These are phyloP conservation scores for Cicer bijugum DNA, from an alignment of 306 rosid species.

Conservation along the genomic window DNA sequence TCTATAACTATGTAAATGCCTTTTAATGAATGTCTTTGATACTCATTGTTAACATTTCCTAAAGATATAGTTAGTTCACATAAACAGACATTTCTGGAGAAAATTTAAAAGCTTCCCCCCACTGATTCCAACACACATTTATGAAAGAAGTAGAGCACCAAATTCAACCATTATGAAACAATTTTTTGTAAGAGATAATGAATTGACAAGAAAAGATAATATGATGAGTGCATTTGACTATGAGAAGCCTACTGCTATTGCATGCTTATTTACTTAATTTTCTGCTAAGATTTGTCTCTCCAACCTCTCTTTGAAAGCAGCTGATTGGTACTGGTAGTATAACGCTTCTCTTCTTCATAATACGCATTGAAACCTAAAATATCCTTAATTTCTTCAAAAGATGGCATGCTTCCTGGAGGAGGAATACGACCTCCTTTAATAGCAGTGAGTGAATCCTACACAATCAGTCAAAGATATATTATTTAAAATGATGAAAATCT, in stretches of 20 bases:
- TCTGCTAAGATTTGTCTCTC: constrained; percentile 39
- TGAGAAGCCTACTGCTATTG: constrained; percentile 36
- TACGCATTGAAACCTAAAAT: constrained; percentile 83
- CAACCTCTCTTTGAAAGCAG: constrained; percentile 65
- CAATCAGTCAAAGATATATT: constrained; percentile 32
- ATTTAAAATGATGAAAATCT: constrained; percentile 12
- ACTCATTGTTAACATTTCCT: constrained; percentile 9
- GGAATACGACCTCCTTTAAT: constrained; percentile 92
- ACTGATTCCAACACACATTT: constrained; percentile 1
- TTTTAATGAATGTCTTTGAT: background rate
- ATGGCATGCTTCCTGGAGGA: constrained; percentile 93
- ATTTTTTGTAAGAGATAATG: constrained; percentile 1
- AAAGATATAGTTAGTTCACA: constrained; percentile 23
- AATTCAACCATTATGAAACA: constrained; percentile 15
- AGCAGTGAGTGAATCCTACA: constrained; percentile 83
- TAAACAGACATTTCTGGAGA: background rate
- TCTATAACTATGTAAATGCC: constrained; percentile 11
- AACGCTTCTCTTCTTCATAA: constrained; percentile 92
- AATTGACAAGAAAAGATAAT: constrained; percentile 20
- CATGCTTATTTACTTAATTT: background rate
- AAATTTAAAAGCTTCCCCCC: constrained; percentile 5
- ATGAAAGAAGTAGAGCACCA: constrained; percentile 19
- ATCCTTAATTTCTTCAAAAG: constrained; percentile 89
- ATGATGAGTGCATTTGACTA: constrained; percentile 18
- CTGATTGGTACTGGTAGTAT: constrained; percentile 56